Conservation (phyloP, 768 basidiomycete genomes). For the Russula olivacea region DNA sequence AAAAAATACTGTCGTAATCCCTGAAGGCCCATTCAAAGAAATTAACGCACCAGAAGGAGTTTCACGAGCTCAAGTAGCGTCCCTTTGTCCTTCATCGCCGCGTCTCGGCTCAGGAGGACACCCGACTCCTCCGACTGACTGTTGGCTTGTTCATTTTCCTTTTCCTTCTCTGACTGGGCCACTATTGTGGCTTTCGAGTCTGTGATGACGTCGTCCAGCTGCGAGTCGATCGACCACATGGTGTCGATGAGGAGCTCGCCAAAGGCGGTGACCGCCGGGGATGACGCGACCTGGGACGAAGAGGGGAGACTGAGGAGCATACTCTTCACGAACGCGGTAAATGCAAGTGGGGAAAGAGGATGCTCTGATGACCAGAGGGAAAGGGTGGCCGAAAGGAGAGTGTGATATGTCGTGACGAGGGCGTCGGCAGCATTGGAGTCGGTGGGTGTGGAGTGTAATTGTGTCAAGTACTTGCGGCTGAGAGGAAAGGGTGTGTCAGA, state of each 20-base stretch:
- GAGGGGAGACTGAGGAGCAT: slow-evolving; percentile 62
- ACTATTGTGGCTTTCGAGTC: slow-evolving; percentile 43
- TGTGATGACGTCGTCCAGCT: slow-evolving; percentile 61
- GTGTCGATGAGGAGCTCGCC: slow-evolving; percentile 73
- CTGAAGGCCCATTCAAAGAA: slow-evolving; percentile 37
- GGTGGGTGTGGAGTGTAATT: slow-evolving; percentile 53
- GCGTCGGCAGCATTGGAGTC: slow-evolving; percentile 49
- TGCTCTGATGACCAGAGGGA: slow-evolving; percentile 48
- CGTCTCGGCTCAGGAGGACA: slow-evolving; percentile 40
- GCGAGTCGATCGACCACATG: slow-evolving; percentile 74
- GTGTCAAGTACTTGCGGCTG: slow-evolving; percentile 58
- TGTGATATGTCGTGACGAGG: slow-evolving; percentile 63
- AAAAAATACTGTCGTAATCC: slow-evolving; percentile 27
- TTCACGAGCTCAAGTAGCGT: slow-evolving; percentile 49
- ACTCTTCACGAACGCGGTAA: slow-evolving; percentile 60
- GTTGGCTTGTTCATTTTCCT: slow-evolving; percentile 13
- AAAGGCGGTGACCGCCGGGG: slow-evolving; percentile 41
- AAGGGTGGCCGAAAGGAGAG: slow-evolving; percentile 55
- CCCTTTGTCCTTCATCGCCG: slow-evolving; percentile 58
- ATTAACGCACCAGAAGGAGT: slow-evolving; percentile 14
- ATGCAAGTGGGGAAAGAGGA: slow-evolving; percentile 42
- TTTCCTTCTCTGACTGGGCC: slow-evolving; percentile 13
- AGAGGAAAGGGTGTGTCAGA: background rate
- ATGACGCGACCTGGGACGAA: slow-evolving; percentile 40
- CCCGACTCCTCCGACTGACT: slow-evolving; percentile 15